A percentile compares a stretch with the other conserved stretches of the same genome.
phyloP scores from a whole-genome alignment of 2,329 filamentous ascomycete species.

The Zymoseptoria tritici region DNA sequence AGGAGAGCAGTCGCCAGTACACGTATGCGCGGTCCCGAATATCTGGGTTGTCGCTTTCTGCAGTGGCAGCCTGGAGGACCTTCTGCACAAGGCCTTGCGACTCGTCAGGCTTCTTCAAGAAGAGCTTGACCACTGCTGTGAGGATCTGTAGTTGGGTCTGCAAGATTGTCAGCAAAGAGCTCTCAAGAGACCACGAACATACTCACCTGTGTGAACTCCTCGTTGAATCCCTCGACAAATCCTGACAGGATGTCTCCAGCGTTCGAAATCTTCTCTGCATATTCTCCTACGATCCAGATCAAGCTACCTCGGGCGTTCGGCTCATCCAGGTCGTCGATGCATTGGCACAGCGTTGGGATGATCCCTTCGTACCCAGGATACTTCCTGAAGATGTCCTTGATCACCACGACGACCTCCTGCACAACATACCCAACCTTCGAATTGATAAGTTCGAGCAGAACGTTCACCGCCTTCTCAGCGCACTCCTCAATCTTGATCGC shows the following conservation, averaged over 20 bases:
- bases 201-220: conserved; percentile 86
- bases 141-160: conserved; percentile 97
- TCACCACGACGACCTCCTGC: conserved; percentile 96
- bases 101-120: conserved; percentile 90
- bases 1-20: conserved; percentile 94
- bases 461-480: conserved; percentile 91
- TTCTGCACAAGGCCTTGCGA: conserved; percentile 89
- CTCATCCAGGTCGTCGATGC: conserved; percentile 95
- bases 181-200: not conserved
- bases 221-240: conserved; percentile 90
- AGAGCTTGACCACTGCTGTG: conserved; percentile 93
- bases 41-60: conserved; percentile 94
- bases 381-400: conserved; percentile 96
- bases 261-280: conserved; percentile 98
- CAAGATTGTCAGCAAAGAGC: conserved; percentile 25
- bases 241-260: conserved; percentile 87
- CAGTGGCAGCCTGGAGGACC: conserved; percentile 84
- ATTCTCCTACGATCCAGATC: conserved; percentile 99
- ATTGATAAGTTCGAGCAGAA: conserved; percentile 85
- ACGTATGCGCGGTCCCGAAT: conserved; percentile 95
- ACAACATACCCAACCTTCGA: conserved; percentile 99
- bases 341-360: conserved; percentile 90
- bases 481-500: conserved; percentile 97
- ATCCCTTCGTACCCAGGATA: conserved; percentile 98
- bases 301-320: conserved; percentile 81